Evolutionary conservation across 192 early-diverging fungal species (phyloP).

Genomic region (Rhizophagus sp.): DNA sequence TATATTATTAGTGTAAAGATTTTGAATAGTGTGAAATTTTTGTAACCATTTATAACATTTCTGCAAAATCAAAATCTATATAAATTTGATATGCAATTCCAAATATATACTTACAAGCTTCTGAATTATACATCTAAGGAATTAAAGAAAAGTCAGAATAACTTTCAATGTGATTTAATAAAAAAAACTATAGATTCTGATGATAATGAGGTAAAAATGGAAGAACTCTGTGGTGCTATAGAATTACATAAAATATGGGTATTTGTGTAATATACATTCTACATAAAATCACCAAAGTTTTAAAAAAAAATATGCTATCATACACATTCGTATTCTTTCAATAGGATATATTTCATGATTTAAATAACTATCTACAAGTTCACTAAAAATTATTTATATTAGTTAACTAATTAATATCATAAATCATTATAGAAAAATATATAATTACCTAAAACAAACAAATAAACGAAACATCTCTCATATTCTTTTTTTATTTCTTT

Average conservation of each 20-base stretch:
- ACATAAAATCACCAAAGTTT: not conserved
- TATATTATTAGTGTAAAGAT: too few relatives aligned
- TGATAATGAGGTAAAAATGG: not conserved
- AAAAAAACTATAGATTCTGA: not conserved
- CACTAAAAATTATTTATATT: not conserved
- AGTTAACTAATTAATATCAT: too few relatives aligned
- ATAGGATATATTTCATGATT: not conserved
- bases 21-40: not conserved
- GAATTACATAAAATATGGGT: not conserved
- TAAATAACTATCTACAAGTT: constrained; percentile 14
- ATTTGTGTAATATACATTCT: not conserved
- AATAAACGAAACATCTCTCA: too few relatives aligned
- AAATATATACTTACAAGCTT: not conserved
- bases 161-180: not conserved
- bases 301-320: constrained; percentile 1
- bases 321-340: not conserved
- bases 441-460: not conserved
- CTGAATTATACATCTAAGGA: not conserved
- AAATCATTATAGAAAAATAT: not conserved
- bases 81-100: not conserved
- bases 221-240: not conserved
- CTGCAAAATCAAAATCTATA: constrained; percentile 11
- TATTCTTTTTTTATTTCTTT: not conserved
- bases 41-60: not conserved
- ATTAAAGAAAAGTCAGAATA: not conserved